Evolutionary conservation across 805 yeast species (phyloP), one percentile per base, ranked within the genome.

Genomic region (Sungouiozyma ichnusensis): DNA sequence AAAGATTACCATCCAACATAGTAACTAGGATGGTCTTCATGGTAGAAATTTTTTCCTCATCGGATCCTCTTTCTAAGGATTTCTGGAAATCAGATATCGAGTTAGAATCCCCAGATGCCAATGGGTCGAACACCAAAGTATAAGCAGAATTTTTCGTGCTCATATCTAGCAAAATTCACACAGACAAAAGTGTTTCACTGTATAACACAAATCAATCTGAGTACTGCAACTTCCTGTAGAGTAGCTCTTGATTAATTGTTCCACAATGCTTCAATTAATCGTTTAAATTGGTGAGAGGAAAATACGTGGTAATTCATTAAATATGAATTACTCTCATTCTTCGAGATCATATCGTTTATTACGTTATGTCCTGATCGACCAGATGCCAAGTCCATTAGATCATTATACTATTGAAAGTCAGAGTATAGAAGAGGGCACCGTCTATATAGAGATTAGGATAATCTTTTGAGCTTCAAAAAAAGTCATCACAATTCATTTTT

Each of bases 1-100:
- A 71, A 45, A 94, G 79, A 55, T 90, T 94, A 29, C 97, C 95
- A 59, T 85, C 90, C 49, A 92, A 73, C 78, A 94, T 87, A 40
- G 85, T 74, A 45, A 84, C 77, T 51, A 92, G 73, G 51, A 92
- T 83, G 54, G 77, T 76, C 57, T 83, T 83, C 98, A 92, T 92
- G 46, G 95, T 81, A 40, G 77, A 83, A 50, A 90, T 77, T 66
- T 90, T 88, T 52, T 76, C 78, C 31, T 81, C 94, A 62, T 90
- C 98, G 48, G 77, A 76, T 42, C 95, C 92, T 63, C 84, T 85
- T 67, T 92, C 97, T 51, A 92, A 72, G 51, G 79, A 70, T 41
- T 75, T 72, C 58, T 77, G 81, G 66, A 83, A 80, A 66, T 87
- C 95, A 54, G 76, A 71, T 41, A 74, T 74, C 11, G 85, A 70